Conservation (phyloP, 371 early-diverging fungal species). For the Catenaria anguillulae region DNA sequence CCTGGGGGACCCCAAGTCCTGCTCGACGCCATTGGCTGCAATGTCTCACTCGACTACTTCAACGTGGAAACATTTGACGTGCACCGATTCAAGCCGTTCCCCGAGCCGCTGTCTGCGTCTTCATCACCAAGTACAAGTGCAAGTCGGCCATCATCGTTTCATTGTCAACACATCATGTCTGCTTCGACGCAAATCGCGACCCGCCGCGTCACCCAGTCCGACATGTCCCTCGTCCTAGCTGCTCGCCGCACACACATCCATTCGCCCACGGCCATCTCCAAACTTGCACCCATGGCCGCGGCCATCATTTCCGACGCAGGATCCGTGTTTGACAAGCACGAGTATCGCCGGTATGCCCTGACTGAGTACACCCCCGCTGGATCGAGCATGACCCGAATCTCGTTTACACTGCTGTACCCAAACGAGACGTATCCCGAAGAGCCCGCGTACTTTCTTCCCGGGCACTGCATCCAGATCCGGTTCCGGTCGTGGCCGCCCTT, state of each 20-base stretch:
- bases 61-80: conserved; percentile 14
- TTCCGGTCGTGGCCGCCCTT: too few relatives aligned
- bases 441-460: conserved; percentile 19
- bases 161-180: too few relatives aligned
- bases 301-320: conserved; percentile 8
- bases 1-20: too few relatives aligned
- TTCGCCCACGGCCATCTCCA: conserved; percentile 22
- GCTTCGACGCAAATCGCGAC: background rate
- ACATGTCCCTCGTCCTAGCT: conserved; percentile 16
- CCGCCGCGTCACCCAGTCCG: conserved; percentile 11
- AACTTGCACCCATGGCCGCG: conserved; percentile 18
- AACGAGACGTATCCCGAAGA: conserved; percentile 13
- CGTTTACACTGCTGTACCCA: conserved; percentile 21
- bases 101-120: background rate
- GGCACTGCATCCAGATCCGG: conserved; percentile 23
- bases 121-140: too few relatives aligned
- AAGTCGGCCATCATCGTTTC: too few relatives aligned
- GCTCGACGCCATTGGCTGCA: conserved; percentile 16
- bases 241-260: conserved; percentile 20
- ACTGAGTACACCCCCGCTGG: conserved; percentile 1
- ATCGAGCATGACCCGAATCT: conserved; percentile 6
- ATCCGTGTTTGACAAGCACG: conserved; percentile 13
- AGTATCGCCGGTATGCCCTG: conserved; percentile 25
- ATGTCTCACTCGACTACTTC: conserved; percentile 20
- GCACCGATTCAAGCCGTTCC: background rate